Evolutionary conservation across 768 basidiomycete genomes (phyloP), one percentile per base, ranked within the genome.

Genomic region (Amylocystis lapponica): DNA sequence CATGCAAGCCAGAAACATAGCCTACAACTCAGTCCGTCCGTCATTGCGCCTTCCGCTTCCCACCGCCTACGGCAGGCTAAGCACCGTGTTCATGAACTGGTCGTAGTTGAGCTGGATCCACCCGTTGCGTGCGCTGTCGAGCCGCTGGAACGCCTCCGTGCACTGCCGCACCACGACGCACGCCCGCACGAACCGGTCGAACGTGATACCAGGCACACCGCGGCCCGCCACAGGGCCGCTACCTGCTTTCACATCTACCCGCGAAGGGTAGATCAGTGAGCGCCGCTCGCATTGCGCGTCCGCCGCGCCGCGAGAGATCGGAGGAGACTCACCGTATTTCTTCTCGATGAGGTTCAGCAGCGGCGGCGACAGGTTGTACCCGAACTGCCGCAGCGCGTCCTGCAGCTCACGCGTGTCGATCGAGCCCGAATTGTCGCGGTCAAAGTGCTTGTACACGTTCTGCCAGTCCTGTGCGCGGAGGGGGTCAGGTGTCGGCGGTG

Each of bases 121-220:
- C n/a, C 82, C 67, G 58, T 64, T 59, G 58, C 81, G 61, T 33
- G 90, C 75, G 23, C 72, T 69, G 50, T 90, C 87, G 38, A 83
- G 68, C 35, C 69, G 61, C 43, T 71, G 70, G 70, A 89, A 89
- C 26, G 76, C 62, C 64, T 90, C 87, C 27, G 74, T 78, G 51
- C 87, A 68, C 58, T 86, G 83, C 66, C 84, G 87, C 47, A 88
- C 74, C 10, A 79, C 82, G 45, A 92, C 88, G 53, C 88, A 91
- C 19, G 85, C 86, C 43, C 88, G 78, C 20, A 91, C 83, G 68
- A 91, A 91, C 50, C 87, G 83, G 60, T 90, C 89, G 55, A 91
- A 91, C 4, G 80, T 75, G 66, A 91, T 87, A 0, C 86, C 86
- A 1, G 72, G n/a, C n/a, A n/a, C n/a, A n/a, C n/a, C n/a, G 66